Conservation (phyloP, 306 rosid species). For the Acacia acuminata region DNA sequence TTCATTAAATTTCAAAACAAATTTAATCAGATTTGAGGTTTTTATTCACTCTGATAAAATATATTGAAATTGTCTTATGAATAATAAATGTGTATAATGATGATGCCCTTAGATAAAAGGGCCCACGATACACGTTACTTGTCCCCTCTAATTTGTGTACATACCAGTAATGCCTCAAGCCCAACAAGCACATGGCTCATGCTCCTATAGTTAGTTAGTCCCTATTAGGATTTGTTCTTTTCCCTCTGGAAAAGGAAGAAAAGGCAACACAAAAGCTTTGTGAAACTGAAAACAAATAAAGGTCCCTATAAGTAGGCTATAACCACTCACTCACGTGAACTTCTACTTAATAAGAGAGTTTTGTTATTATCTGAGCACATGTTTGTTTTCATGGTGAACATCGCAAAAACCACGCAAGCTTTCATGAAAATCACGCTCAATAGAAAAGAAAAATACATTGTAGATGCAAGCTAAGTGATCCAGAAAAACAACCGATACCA, state of each 20-base stretch:
- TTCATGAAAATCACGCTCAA: background rate
- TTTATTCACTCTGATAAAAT: no score
- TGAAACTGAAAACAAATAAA: background rate
- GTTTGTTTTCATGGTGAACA: background rate
- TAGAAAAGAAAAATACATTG: background rate
- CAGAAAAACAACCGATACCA: no score
- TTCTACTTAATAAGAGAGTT: background rate
- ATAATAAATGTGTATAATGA: no score
- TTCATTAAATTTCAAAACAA: no score
- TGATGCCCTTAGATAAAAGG: no score
- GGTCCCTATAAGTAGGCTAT: no score
- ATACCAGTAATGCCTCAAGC: background rate
- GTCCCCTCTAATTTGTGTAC: no score
- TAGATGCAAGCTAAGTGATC: no score
- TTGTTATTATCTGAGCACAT: background rate
- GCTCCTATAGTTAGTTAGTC: background rate
- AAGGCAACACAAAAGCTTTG: background rate
- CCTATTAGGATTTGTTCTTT: no score
- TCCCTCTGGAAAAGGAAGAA: background rate
- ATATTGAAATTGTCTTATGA: no score
- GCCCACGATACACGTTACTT: background rate
- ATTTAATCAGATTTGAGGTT: no score
- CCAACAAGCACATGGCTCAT: background rate
- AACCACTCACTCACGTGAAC: background rate
- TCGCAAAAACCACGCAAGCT: background rate